These are phyloP conservation scores for Flaveria sonorensis DNA, from an alignment of 129 eudicot genomes.

Conservation along the genomic window DNA sequence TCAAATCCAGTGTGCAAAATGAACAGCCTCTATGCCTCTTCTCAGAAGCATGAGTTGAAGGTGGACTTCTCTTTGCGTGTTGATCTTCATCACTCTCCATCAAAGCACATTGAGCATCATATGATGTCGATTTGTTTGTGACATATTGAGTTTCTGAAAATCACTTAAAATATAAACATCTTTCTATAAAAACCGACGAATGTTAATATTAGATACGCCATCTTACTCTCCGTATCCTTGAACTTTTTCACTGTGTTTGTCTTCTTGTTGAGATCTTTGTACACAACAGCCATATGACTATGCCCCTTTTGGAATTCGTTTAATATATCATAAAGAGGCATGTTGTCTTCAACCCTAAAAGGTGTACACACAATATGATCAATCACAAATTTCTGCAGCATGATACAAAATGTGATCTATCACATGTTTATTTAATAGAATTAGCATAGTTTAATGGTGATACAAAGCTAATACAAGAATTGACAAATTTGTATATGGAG, in stretches of 20 bases:
- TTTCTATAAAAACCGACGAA: too few species aligned
- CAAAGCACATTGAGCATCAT: slow-evolving; percentile 32
- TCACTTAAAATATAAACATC: background rate
- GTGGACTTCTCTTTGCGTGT: slow-evolving; percentile 60
- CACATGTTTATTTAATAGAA: too few species aligned
- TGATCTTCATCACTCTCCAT: slow-evolving; percentile 48
- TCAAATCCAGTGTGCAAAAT: slow-evolving; percentile 87
- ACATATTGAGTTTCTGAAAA: slow-evolving; percentile 44
- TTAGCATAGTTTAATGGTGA: too few species aligned
- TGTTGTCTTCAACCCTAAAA: slow-evolving; percentile 78
- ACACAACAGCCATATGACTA: slow-evolving; percentile 97
- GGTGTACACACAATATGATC: slow-evolving; percentile 41
- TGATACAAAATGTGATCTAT: background rate
- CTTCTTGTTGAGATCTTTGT: slow-evolving; percentile 67
- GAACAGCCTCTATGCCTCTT: slow-evolving; percentile 95
- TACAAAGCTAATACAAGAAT: too few species aligned
- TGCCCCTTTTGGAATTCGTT: slow-evolving; percentile 99
- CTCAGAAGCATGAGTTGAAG: slow-evolving; percentile 79
- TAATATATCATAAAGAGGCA: slow-evolving; percentile 96
- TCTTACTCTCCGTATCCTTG: slow-evolving; percentile 49
- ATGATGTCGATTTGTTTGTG: slow-evolving; percentile 36
- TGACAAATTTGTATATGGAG: too few species aligned
- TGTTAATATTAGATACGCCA: background rate
- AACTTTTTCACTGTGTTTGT: slow-evolving; percentile 42
- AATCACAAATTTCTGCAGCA: background rate